Base-by-base conservation (phyloP, 805 yeast species). In the Ogataea minuta region DNA sequence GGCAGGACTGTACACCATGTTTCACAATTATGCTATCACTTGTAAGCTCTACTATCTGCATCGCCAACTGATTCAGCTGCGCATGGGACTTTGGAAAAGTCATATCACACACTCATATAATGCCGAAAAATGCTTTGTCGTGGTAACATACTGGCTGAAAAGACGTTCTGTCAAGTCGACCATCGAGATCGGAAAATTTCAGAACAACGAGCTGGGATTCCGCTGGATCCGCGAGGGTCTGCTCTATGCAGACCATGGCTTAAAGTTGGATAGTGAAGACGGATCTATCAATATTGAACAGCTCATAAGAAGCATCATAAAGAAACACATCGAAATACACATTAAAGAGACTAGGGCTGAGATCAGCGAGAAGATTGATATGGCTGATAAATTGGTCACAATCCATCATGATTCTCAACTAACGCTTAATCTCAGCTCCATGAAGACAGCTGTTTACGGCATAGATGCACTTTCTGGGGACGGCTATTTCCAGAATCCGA, bases 71-170 rank as follows among this genome's bases (percentile, higher is more conserved):
- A 64, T 67, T 23, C 70, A 68, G 14, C 59, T 82, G 36, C 68
- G 76, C 47, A 61, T 64, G 40, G 69, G 72, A 4, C 52, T 71
- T 4, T 83, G 88, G 88, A 67, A 77, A 36, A 73, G 77, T 7
- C 76, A 75, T 33, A 55, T 86, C 29, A 74, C 76, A 29, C 84
- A 77, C 58, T 67, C 72, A 13, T 79, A 77, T 53, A 70, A 69
- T 41, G 68, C 79, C 9, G 79, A 76, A 8, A 68, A 71, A 39
- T 72, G 79, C 17, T 59, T 71, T 14, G 72, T 86, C 9, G 58
- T 70, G 3, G 66, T 85, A 2, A 72, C 74, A 33, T 86, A 84
- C 59, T 86, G 95, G 91, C 67, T 72, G 7, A 68, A 66, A 41
- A 64, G 74, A 31, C 73, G 70, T 23, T 64, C 69, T 34, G 68